Percentiles rank a stretch among this genome's conserved stretches.
Conservation (phyloP, 768 basidiomycete genomes). For the Tricholoma bakamatsutake region DNA sequence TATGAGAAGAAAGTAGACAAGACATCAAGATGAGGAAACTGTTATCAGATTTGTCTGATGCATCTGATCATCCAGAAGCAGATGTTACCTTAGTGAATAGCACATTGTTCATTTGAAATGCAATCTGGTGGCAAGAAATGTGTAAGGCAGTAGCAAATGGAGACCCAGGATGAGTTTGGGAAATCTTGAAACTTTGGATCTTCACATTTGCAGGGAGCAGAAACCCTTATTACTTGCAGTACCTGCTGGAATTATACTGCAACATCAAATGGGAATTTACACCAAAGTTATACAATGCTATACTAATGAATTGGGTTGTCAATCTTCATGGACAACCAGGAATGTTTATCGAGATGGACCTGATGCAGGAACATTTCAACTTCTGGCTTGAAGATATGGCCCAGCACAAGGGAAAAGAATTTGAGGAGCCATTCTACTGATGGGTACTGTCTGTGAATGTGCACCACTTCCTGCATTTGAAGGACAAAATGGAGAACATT, state of each 20-base stretch:
- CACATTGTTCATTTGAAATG: slow-evolving; percentile 17
- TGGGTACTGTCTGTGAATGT: slow-evolving; percentile 11
- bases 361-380: slow-evolving; percentile 26
- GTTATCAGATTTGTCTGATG: slow-evolving; percentile 4
- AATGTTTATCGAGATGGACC: slow-evolving; percentile 21
- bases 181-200: slow-evolving; percentile 20
- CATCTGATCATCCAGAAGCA: neutral
- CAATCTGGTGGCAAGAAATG: slow-evolving; percentile 18
- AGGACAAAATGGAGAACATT: slow-evolving; percentile 16
- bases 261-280: slow-evolving; percentile 20
- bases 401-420: slow-evolving; percentile 18
- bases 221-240: slow-evolving; percentile 21
- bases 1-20: neutral
- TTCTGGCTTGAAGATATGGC: slow-evolving; percentile 23
- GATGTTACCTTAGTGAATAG: slow-evolving; percentile 17
- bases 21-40: neutral
- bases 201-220: slow-evolving; percentile 21
- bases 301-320: slow-evolving; percentile 25
- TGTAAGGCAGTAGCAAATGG: slow-evolving; percentile 18
- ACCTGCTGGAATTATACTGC: slow-evolving; percentile 21
- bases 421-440: slow-evolving; percentile 16
- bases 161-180: slow-evolving; percentile 19
- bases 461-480: slow-evolving; percentile 14
- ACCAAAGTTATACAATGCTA: slow-evolving; percentile 10
- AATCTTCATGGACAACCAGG: slow-evolving; percentile 18